phyloP scores from a whole-genome alignment of 768 basidiomycete species.

The Suillus lakei region DNA sequence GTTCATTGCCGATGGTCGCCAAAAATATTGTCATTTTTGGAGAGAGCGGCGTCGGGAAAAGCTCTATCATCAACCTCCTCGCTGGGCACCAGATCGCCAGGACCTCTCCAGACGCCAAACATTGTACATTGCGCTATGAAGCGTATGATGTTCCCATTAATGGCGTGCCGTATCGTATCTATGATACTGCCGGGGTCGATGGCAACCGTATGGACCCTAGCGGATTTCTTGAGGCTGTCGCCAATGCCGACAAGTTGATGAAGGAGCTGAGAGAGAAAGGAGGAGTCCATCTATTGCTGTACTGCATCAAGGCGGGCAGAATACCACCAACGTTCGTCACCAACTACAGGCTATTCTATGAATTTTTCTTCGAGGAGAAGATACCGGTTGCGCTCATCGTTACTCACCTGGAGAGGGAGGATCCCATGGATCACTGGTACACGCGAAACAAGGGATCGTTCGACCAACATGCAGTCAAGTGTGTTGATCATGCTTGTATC shows the following conservation, averaged over 20 bases:
- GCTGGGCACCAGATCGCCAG: slow-evolving; percentile 31
- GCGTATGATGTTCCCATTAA: slow-evolving; percentile 30
- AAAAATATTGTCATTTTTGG: slow-evolving; percentile 20
- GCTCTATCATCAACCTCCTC: slow-evolving; percentile 29
- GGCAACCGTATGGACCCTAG: not conserved
- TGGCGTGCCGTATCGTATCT: slow-evolving; percentile 20
- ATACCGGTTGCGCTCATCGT: slow-evolving; percentile 38
- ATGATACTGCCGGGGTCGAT: slow-evolving; percentile 6
- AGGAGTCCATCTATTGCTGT: slow-evolving; percentile 33
- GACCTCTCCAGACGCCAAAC: slow-evolving; percentile 37
- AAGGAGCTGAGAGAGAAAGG: slow-evolving; percentile 27
- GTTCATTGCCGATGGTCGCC: not conserved
- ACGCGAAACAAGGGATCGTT: slow-evolving; percentile 13
- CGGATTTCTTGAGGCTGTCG: slow-evolving; percentile 30
- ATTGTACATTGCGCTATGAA: slow-evolving; percentile 40
- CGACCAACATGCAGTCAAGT: slow-evolving; percentile 3
- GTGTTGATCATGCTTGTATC: slow-evolving; percentile 9
- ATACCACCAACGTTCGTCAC: slow-evolving; percentile 29
- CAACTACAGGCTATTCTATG: slow-evolving; percentile 39
- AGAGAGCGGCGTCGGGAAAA: slow-evolving; percentile 9
- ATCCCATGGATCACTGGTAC: slow-evolving; percentile 28
- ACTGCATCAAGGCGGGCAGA: slow-evolving; percentile 34
- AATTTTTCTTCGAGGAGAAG: slow-evolving; percentile 41
- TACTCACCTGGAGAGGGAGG: slow-evolving; percentile 34
- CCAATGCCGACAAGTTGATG: slow-evolving; percentile 36